phyloP scores from a whole-genome alignment of 106 monocot genomes.

The Allium fistulosum region DNA sequence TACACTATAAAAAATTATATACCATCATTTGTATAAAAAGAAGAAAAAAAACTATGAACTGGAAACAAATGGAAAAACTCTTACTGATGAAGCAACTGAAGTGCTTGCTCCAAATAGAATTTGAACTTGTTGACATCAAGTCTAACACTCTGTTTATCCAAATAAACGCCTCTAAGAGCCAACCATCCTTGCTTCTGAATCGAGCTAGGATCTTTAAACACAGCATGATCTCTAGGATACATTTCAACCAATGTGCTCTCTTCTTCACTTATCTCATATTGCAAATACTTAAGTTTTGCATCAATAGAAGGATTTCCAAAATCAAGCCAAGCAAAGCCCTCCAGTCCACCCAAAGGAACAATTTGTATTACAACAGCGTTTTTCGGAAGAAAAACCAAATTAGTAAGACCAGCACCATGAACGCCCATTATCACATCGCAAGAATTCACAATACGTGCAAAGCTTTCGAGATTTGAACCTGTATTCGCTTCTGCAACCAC shows the following conservation, averaged over 20 bases:
- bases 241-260: conserved; percentile 39
- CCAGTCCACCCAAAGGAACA: conserved; percentile 48
- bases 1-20: conserved; percentile 3
- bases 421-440: conserved; percentile 67
- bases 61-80: background rate
- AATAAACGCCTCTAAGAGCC: conserved; percentile 9
- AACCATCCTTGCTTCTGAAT: conserved; percentile 33
- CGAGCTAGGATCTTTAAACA: conserved; percentile 24
- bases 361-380: conserved; percentile 44
- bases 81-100: conserved; percentile 10
- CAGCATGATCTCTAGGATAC: conserved; percentile 31
- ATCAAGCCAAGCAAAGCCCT: conserved; percentile 19
- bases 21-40: background rate
- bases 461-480: conserved; percentile 16
- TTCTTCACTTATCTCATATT: conserved; percentile 27
- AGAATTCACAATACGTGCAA: conserved; percentile 47
- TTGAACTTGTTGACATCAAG: conserved; percentile 27
- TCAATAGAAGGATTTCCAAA: conserved; percentile 22
- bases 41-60: background rate
- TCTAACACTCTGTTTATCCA: conserved; percentile 24
- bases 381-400: conserved; percentile 61
- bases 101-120: conserved; percentile 18
- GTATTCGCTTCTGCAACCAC: conserved; percentile 31
- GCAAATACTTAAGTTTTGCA: conserved; percentile 29
- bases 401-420: conserved; percentile 72